These are phyloP conservation scores for Hyaloraphidium curvatum DNA, from an alignment of 192 early-diverging fungal genomes.

Conservation along the genomic window DNA sequence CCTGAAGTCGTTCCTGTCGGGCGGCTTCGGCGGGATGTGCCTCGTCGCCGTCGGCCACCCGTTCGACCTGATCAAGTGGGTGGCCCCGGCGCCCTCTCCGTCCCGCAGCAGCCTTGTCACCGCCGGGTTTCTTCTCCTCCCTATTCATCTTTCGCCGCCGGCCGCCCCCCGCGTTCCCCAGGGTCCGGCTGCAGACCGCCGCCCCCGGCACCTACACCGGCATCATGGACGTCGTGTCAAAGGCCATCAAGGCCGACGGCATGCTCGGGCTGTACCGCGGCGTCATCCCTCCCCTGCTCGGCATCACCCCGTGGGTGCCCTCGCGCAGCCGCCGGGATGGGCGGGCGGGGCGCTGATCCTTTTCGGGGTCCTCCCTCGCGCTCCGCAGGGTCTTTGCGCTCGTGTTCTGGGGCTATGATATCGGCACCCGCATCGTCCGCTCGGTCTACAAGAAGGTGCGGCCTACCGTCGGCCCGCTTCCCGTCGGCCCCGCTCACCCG, in stretches of 20 bases:
- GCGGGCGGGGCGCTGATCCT: no score
- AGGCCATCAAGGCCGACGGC: conserved; percentile 34
- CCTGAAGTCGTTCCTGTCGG: conserved; percentile 79
- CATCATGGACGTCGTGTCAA: not conserved
- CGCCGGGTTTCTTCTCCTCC: not conserved
- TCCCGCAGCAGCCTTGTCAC: not conserved
- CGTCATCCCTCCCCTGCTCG: conserved; percentile 78
- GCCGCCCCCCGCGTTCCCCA: not conserved
- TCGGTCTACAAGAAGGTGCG: conserved; percentile 18
- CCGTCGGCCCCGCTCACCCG: not conserved
- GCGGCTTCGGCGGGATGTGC: conserved; percentile 77
- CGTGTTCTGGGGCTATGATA: not conserved
- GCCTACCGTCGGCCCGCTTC: not conserved
- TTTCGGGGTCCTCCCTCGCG: conserved; percentile 75
- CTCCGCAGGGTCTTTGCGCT: conserved; percentile 9
- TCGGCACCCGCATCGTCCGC: conserved; percentile 20
- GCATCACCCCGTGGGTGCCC: conserved; percentile 93
- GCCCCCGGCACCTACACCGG: not conserved
- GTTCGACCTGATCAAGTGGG: conserved; percentile 9
- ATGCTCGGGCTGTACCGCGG: conserved; percentile 84
- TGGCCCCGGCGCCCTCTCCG: not conserved
- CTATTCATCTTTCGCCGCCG: not conserved
- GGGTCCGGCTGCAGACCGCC: conserved; percentile 3
- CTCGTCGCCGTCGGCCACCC: conserved; percentile 43
- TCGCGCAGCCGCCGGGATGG: conserved; percentile 21